Evolutionary conservation across 2,329 filamentous ascomycete genomes (phyloP).

Genomic region (Ramularia collo-cygni): DNA sequence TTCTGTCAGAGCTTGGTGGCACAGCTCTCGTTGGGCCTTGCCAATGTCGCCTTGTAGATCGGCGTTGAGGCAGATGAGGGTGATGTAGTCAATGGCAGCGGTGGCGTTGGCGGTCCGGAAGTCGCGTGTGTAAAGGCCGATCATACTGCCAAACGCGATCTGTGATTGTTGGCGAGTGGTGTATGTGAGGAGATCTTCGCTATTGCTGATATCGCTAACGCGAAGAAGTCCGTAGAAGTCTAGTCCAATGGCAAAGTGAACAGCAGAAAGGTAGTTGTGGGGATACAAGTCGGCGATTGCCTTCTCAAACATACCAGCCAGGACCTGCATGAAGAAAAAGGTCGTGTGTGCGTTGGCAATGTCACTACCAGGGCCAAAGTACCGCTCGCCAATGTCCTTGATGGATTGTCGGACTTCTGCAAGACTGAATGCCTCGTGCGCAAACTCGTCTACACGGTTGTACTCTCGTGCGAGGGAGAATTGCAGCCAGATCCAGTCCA

Average conservation of each 20-base stretch:
- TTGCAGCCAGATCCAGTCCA: constrained; percentile 63
- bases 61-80: constrained; percentile 83
- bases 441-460: constrained; percentile 53
- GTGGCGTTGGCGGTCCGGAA: constrained; percentile 87
- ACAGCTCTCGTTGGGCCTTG: constrained; percentile 70
- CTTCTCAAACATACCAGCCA: constrained; percentile 90
- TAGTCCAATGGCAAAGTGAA: constrained; percentile 87
- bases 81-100: constrained; percentile 87
- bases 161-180: constrained; percentile 67
- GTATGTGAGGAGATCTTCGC: constrained; percentile 60
- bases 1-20: constrained; percentile 87
- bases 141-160: constrained; percentile 88
- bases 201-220: constrained; percentile 71
- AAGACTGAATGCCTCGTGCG: constrained; percentile 56
- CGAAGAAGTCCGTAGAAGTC: constrained; percentile 84
- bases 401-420: constrained; percentile 72
- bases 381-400: constrained; percentile 79
- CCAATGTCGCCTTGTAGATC: constrained; percentile 71
- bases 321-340: constrained; percentile 86
- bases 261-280: constrained; percentile 86
- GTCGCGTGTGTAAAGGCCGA: constrained; percentile 92
- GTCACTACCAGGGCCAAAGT: constrained; percentile 80
- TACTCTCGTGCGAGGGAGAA: constrained; percentile 57
- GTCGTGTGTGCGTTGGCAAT: constrained; percentile 76
- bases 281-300: constrained; percentile 86